These are phyloP conservation scores for Podila clonocystis DNA, from an alignment of 192 early-diverging fungal species.

Conservation along the genomic window DNA sequence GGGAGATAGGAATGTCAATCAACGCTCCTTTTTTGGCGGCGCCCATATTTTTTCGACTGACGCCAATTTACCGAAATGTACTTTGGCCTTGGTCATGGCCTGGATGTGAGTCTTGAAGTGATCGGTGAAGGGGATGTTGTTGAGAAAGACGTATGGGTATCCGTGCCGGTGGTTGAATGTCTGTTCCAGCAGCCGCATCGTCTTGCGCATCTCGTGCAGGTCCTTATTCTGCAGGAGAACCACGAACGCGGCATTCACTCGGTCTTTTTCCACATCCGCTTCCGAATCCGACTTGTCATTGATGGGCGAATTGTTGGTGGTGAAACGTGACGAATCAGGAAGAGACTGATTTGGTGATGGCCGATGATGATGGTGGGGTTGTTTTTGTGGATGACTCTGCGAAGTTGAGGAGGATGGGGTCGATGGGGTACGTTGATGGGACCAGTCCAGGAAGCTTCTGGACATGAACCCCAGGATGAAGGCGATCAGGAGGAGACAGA, in stretches of 20 bases:
- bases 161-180: slow-evolving; percentile 78
- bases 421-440: not conserved
- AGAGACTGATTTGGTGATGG: not conserved
- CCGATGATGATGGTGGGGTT: not conserved
- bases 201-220: slow-evolving; percentile 65
- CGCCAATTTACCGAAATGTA: slow-evolving; percentile 27
- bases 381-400: not conserved
- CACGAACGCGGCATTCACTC: slow-evolving; percentile 76
- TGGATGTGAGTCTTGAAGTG: slow-evolving; percentile 69
- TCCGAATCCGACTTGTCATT: not conserved
- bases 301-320: too few species aligned
- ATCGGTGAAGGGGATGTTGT: slow-evolving; percentile 78
- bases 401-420: not conserved
- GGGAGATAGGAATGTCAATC: too few species aligned
- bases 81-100: slow-evolving; percentile 32
- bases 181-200: slow-evolving; percentile 76
- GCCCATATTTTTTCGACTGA: too few species aligned
- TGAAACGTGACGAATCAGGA: too few species aligned
- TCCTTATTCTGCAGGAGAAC: slow-evolving; percentile 79
- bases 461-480: slow-evolving; percentile 30
- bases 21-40: too few species aligned
- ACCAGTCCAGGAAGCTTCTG: not conserved
- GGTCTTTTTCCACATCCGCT: slow-evolving; percentile 8
- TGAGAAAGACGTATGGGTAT: slow-evolving; percentile 89
- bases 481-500: slow-evolving; percentile 6